phyloP scores from a whole-genome alignment of 345 rosid species.

The Populus nigra region DNA sequence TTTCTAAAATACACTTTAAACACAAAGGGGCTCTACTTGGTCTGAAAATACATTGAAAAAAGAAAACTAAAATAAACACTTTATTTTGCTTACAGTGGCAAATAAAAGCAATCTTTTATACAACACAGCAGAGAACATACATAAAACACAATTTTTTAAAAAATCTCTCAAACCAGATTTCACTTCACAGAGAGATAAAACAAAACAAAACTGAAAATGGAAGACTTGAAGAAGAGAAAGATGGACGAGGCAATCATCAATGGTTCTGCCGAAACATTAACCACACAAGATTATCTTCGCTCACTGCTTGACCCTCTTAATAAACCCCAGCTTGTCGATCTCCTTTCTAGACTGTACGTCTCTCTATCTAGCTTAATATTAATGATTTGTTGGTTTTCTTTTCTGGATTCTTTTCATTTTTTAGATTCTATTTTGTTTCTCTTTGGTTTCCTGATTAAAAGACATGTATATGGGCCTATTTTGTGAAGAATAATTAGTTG shows the following conservation, averaged over 20 bases:
- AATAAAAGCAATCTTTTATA: too few relatives aligned
- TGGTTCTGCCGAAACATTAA: background rate
- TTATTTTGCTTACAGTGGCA: too few relatives aligned
- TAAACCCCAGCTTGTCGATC: constrained; percentile 65
- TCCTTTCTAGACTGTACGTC: constrained; percentile 56
- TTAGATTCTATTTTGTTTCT: background rate
- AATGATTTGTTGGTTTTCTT: background rate
- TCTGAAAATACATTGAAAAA: too few relatives aligned
- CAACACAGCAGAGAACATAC: too few relatives aligned
- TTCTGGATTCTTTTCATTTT: background rate
- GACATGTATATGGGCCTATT: background rate
- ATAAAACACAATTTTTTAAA: too few relatives aligned
- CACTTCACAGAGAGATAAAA: too few relatives aligned
- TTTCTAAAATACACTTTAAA: too few relatives aligned
- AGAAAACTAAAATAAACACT: too few relatives aligned
- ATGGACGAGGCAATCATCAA: constrained; percentile 44
- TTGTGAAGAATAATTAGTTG: background rate
- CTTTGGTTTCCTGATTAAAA: background rate
- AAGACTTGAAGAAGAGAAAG: constrained; percentile 57
- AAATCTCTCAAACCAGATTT: too few relatives aligned
- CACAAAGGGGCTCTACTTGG: too few relatives aligned
- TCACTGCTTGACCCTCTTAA: constrained; percentile 58
- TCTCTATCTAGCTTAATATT: background rate
- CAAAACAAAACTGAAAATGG: constrained; percentile 23
- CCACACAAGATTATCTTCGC: constrained; percentile 47